These are phyloP conservation scores for Pugionium cornutum DNA, from an alignment of 345 rosid species.

Conservation along the genomic window DNA sequence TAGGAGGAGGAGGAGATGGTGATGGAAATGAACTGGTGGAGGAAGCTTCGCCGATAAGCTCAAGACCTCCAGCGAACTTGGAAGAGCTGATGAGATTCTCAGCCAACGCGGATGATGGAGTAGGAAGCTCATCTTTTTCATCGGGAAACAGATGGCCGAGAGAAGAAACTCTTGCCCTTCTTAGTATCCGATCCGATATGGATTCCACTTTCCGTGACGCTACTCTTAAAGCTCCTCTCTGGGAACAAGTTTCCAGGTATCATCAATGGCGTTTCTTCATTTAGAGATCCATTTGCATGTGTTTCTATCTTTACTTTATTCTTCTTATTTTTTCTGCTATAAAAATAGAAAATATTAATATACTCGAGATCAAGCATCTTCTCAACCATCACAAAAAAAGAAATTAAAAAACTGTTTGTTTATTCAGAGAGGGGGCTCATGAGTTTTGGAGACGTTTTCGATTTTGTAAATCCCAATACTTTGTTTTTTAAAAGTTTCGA, in stretches of 20 bases:
- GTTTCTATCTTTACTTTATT: slow-evolving; percentile 41
- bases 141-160: slow-evolving; percentile 87
- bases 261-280: slow-evolving; percentile 31
- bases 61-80: slow-evolving; percentile 77
- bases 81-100: slow-evolving; percentile 63
- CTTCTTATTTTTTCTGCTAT: too few relatives aligned
- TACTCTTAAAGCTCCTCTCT: slow-evolving; percentile 81
- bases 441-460: slow-evolving; percentile 44
- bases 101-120: slow-evolving; percentile 46
- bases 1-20: slow-evolving; percentile 34
- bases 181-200: slow-evolving; percentile 89
- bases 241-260: slow-evolving; percentile 90
- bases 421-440: slow-evolving; percentile 30
- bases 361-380: slow-evolving; percentile 40
- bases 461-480: slow-evolving; percentile 61
- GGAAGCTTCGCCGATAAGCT: slow-evolving; percentile 86
- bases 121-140: slow-evolving; percentile 39
- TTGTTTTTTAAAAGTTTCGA: slow-evolving; percentile 32
- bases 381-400: slow-evolving; percentile 20
- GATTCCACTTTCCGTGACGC: slow-evolving; percentile 79
- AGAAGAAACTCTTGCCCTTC: slow-evolving; percentile 81
- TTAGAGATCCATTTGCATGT: slow-evolving; percentile 57
- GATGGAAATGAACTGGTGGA: slow-evolving; percentile 57
- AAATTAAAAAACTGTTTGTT: slow-evolving; percentile 9
- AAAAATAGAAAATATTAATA: neutral